These are phyloP conservation scores for Marchantia paleacea DNA, from an alignment of 225 moss, liverwort and hornwort species.

Conservation along the genomic window DNA sequence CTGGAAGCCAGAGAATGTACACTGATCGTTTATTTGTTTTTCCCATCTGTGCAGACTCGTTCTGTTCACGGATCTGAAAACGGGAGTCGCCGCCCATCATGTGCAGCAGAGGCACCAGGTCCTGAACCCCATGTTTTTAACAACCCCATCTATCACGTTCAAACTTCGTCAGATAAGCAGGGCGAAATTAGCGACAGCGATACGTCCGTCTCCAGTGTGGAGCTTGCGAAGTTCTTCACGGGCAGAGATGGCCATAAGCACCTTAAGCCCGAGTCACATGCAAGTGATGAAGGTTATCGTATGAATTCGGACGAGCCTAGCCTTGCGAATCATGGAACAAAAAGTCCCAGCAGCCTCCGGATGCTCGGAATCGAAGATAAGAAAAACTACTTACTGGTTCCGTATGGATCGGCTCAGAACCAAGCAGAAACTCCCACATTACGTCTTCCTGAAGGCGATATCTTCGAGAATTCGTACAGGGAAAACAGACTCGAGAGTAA, in stretches of 20 bases:
- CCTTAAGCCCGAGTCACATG: constrained; percentile 18
- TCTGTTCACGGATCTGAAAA: constrained; percentile 15
- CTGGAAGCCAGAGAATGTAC: not conserved
- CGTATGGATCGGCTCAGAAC: not conserved
- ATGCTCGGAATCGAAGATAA: not conserved
- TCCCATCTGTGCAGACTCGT: constrained; percentile 18
- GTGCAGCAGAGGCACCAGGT: constrained; percentile 11
- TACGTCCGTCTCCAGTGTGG: constrained; percentile 35
- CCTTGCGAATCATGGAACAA: not conserved
- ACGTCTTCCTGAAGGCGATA: not conserved
- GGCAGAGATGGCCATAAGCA: not conserved
- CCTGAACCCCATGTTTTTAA: constrained; percentile 35
- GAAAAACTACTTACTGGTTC: not conserved
- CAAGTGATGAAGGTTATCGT: not conserved
- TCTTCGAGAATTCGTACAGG: not conserved
- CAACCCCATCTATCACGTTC: constrained; percentile 46
- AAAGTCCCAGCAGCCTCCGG: not conserved
- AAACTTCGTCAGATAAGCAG: constrained; percentile 37
- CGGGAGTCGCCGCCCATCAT: constrained; percentile 3
- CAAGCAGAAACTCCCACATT: not conserved
- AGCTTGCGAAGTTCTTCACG: constrained; percentile 17
- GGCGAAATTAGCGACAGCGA: constrained; percentile 36
- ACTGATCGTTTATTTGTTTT: not conserved
- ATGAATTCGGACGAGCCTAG: not conserved
- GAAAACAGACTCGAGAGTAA: constrained; percentile 21